Evolutionary conservation across 257 asterid genomes (phyloP).

Genomic region (Mentha longifolia): DNA sequence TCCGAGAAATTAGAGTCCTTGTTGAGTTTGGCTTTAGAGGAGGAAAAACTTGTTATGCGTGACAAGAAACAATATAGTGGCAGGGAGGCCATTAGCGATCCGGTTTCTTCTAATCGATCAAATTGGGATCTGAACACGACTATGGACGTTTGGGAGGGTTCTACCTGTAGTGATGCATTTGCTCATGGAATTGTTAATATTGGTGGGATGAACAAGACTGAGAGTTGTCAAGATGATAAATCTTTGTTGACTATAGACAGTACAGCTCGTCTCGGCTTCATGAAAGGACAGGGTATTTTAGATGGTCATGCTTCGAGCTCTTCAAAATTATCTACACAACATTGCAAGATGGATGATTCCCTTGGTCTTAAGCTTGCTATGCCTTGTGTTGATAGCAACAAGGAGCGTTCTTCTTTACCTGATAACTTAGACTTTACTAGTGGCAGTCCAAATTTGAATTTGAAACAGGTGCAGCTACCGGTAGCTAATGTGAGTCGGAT

Average conservation of each 20-base stretch:
- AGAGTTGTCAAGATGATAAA: conserved; percentile 25
- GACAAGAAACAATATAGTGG: conserved; percentile 35
- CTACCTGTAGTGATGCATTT: conserved; percentile 41
- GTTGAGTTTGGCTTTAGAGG: conserved; percentile 51
- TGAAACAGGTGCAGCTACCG: conserved; percentile 37
- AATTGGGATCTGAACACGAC: conserved; percentile 92
- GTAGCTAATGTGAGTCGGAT: conserved; percentile 33
- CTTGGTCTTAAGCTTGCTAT: conserved; percentile 74
- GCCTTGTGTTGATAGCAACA: conserved; percentile 37
- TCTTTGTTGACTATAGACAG: conserved; percentile 40
- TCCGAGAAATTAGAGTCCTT: conserved; percentile 48
- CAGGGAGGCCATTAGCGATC: conserved; percentile 30
- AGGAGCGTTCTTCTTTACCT: conserved; percentile 39
- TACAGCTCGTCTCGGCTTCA: conserved; percentile 33
- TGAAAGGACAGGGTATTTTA: conserved; percentile 53
- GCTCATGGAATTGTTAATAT: conserved; percentile 35
- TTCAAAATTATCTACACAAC: conserved; percentile 36
- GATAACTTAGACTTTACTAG: conserved; percentile 32
- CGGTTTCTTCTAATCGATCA: conserved; percentile 52
- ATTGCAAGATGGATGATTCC: conserved; percentile 48
- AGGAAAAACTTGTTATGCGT: conserved; percentile 38
- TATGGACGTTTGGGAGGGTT: conserved; percentile 88
- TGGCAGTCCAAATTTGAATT: conserved; percentile 33
- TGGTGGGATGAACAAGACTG: conserved; percentile 36
- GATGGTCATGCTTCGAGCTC: conserved; percentile 41